Evolutionary conservation across 2,329 filamentous ascomycete genomes (phyloP).

Genomic region (Fusarium avenaceum): DNA sequence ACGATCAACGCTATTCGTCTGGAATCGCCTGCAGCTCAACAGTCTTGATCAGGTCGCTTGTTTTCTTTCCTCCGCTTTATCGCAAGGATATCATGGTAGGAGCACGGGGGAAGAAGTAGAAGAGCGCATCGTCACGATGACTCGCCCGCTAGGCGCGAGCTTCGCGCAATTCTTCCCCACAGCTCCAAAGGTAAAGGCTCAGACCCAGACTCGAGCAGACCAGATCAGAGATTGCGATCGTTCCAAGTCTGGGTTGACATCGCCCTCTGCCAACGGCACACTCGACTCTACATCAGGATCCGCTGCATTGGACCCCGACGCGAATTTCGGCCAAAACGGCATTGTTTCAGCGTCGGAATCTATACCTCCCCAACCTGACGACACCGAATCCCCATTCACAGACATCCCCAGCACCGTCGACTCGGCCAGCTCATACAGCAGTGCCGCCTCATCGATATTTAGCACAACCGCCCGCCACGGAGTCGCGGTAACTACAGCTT

Average conservation of each 20-base stretch:
- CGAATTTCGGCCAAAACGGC: conserved; percentile 42
- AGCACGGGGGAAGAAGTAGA: conserved; percentile 66
- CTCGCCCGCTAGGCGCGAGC: conserved; percentile 81
- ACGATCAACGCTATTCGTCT: conserved; percentile 18
- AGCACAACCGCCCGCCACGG: conserved; percentile 63
- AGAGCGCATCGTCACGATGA: conserved; percentile 73
- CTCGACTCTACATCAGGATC: conserved; percentile 44
- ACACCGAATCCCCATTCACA: conserved; percentile 70
- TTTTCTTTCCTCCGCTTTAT: conserved; percentile 36
- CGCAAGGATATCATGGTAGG: conserved; percentile 69
- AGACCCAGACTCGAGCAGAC: conserved; percentile 53
- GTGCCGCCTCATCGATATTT: conserved; percentile 79
- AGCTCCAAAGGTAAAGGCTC: conserved; percentile 74
- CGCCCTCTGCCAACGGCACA: conserved; percentile 38
- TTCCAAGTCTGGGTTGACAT: conserved; percentile 43
- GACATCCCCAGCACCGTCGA: conserved; percentile 78
- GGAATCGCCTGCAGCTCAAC: conserved; percentile 17
- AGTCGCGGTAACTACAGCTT: conserved; percentile 54
- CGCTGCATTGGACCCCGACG: conserved; percentile 45
- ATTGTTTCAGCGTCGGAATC: conserved; percentile 46
- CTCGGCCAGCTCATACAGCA: conserved; percentile 79
- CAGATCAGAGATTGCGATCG: conserved; percentile 53
- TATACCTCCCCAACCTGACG: conserved; percentile 59
- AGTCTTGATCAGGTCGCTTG: conserved; percentile 9
- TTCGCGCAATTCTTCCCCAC: conserved; percentile 90